These are phyloP conservation scores for Phytophthora melonis DNA, from an alignment of 352 stramenopile genomes.

Conservation along the genomic window DNA sequence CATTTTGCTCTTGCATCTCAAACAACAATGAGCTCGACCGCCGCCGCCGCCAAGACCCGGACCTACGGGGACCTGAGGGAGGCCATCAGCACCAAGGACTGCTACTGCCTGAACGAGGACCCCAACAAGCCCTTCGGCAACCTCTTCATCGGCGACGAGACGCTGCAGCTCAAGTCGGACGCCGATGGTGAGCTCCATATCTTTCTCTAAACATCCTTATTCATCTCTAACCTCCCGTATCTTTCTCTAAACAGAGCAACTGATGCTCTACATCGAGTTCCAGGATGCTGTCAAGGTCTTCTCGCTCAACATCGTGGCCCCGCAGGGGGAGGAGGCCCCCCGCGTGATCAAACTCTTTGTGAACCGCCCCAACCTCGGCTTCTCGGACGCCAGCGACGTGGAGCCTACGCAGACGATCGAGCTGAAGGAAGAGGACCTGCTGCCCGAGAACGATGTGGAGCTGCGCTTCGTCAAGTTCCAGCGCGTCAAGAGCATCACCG, in stretches of 20 bases:
- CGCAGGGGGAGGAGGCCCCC: constrained; percentile 60
- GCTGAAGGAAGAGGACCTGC: constrained; percentile 58
- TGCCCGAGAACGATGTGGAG: constrained; percentile 69
- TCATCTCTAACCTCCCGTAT: not conserved
- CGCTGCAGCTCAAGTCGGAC: constrained; percentile 81
- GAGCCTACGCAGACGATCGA: constrained; percentile 81
- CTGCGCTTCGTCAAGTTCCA: constrained; percentile 88
- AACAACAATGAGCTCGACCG: constrained; percentile 37
- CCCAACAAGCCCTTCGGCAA: constrained; percentile 76
- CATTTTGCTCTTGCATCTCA: not conserved
- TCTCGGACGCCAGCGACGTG: constrained; percentile 74
- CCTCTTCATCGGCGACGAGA: constrained; percentile 82
- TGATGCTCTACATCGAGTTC: constrained; percentile 87
- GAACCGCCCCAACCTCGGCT: constrained; percentile 79
- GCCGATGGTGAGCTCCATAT: constrained; percentile 57
- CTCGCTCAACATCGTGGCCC: constrained; percentile 72
- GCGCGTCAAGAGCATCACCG: constrained; percentile 75
- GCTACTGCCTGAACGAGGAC: constrained; percentile 87
- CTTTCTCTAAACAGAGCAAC: constrained; percentile 61
- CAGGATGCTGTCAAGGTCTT: constrained; percentile 84
- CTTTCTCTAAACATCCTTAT: not conserved
- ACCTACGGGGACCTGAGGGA: constrained; percentile 71
- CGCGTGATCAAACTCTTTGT: constrained; percentile 76
- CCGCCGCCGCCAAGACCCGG: constrained; percentile 49
- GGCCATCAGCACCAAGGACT: constrained; percentile 63